Conservation (phyloP, 768 basidiomycete species). For the Tulasnella sp. region DNA sequence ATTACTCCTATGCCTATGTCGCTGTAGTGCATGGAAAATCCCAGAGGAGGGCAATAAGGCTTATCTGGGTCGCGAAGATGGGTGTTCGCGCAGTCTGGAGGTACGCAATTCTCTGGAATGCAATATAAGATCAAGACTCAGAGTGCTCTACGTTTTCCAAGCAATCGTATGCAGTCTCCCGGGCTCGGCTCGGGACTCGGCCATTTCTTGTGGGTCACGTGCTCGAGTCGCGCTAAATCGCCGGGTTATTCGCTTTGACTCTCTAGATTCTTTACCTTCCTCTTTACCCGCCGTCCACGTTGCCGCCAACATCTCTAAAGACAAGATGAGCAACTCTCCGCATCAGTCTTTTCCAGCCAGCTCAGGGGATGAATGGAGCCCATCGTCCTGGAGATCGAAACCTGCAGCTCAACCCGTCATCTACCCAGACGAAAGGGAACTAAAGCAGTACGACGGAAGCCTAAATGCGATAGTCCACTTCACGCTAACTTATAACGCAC, state of each 20-base stretch:
- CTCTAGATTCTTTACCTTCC: background rate
- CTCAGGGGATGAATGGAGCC: slow-evolving; percentile 40
- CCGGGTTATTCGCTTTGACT: background rate
- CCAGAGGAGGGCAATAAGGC: too few species aligned
- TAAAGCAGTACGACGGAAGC: background rate
- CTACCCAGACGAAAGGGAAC: slow-evolving; percentile 46
- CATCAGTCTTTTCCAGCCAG: background rate
- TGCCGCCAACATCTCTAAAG: background rate
- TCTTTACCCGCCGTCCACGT: background rate
- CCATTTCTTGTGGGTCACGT: too few species aligned
- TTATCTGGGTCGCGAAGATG: too few species aligned
- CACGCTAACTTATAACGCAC: background rate
- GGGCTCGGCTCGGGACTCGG: too few species aligned
- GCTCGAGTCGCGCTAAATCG: background rate
- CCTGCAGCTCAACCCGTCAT: slow-evolving; percentile 60
- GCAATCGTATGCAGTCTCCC: too few species aligned
- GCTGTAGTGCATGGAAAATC: too few species aligned
- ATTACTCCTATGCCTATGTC: too few species aligned
- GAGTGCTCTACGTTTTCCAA: too few species aligned
- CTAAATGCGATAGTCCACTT: background rate
- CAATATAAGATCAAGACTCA: too few species aligned
- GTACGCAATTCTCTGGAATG: too few species aligned
- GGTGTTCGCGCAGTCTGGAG: too few species aligned
- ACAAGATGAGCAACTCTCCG: background rate
- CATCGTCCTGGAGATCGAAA: slow-evolving; percentile 70